Percentiles rank a stretch among this genome's conserved stretches.
These are phyloP conservation scores for Cercospora zeae-maydis DNA, from an alignment of 2,329 filamentous ascomycete genomes.

Conservation along the genomic window DNA sequence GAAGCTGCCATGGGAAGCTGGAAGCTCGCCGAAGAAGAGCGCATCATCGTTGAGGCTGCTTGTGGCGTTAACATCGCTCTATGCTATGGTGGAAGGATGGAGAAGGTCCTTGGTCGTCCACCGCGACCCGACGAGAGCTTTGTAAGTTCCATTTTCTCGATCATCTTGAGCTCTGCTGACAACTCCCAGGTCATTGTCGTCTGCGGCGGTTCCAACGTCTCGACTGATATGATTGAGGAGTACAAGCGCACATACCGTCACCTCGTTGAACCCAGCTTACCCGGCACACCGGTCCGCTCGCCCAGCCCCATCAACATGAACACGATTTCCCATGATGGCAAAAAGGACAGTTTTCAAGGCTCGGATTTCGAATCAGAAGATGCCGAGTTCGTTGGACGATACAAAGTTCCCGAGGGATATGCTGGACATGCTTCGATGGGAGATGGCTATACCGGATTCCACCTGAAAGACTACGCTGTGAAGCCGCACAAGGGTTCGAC, in stretches of 20 bases:
- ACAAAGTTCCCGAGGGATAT: slow-evolving; percentile 5
- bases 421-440: slow-evolving; percentile 10
- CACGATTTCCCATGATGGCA: background rate
- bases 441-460: slow-evolving; percentile 3
- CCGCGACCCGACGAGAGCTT: slow-evolving; percentile 67
- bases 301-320: slow-evolving; percentile 5
- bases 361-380: background rate
- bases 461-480: background rate
- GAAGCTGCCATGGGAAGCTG: slow-evolving; percentile 77
- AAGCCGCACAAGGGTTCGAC: background rate
- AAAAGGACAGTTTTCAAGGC: slow-evolving; percentile 5
- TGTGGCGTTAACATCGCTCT: slow-evolving; percentile 79
- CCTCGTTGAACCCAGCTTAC: slow-evolving; percentile 7
- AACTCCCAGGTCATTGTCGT: slow-evolving; percentile 61
- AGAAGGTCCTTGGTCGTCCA: slow-evolving; percentile 54
- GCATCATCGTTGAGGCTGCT: slow-evolving; percentile 75
- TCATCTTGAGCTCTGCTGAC: background rate
- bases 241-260: slow-evolving; percentile 44
- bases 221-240: slow-evolving; percentile 48
- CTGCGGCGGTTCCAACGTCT: slow-evolving; percentile 64
- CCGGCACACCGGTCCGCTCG: slow-evolving; percentile 1
- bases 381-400: background rate
- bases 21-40: slow-evolving; percentile 76
- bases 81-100: slow-evolving; percentile 62
- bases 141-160: slow-evolving; percentile 34